Evolutionary conservation across 2,329 filamentous ascomycete species (phyloP), one percentile per base, ranked within the genome.

Genomic region (Penicillium sp.): DNA sequence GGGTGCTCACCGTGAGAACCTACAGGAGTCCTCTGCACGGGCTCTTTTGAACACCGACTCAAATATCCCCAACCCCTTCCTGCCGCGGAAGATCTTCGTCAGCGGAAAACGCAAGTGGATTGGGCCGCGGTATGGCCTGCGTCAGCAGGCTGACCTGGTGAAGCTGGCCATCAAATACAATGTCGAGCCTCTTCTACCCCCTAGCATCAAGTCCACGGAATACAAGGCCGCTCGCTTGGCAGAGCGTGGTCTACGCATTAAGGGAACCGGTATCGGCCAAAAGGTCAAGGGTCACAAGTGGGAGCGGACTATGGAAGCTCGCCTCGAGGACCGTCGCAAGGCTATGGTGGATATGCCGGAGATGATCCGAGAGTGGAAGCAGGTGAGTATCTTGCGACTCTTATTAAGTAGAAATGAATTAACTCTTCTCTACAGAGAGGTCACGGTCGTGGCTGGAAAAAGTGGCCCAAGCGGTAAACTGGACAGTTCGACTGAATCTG

Each of bases 271-370:
- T 78, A 84, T 89, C 59, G 92, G 90, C 50, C 85, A 96, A 74
- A 84, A 81, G 72, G 92, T 96, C 70, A 98, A 97, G 86, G 93
- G 93, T 71, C 92, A 96, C 73, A 80, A 83, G 62, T 88, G 91
- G 83, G 93, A 98, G 78, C 83, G 93, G 68, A 87, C 86, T 64
- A 77, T 96, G 76, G 85, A 88, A 74, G 78, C 81, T 54, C 87
- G 86, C 72, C 81, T 97, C 80, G 89, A 95, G 70, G 83, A 88
- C 75, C 84, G 90, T 74, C 87, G 87, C 79, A 81, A 88, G 72
- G 93, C 93, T 52, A 96, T 97, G 89, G 72, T 95, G 76, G 84
- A 86, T 52, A 98, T 98, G 93, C 90, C 92, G 56, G 83, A 86
- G 65, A 81, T 97, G 76, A 88, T 98, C 69, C 82, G 87, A 71